A percentile compares a stretch with the other conserved stretches of the same genome.
Evolutionary conservation across 1,284 basidiomycete species (phyloP).

Genomic region (Ganoderma multipileum): DNA sequence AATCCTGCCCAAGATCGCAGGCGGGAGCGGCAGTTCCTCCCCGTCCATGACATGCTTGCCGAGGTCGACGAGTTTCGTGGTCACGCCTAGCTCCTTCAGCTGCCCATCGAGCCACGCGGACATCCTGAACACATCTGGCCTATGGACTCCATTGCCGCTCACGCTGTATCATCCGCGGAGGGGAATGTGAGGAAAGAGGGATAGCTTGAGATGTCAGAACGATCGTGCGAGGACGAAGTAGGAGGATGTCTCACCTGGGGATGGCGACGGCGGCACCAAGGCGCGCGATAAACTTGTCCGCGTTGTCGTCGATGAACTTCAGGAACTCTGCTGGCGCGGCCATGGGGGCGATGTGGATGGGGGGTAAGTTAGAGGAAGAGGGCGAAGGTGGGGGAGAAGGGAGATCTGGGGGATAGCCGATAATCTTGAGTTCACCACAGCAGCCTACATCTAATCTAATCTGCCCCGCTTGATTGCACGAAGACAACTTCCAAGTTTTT

Average conservation of each 20-base stretch:
- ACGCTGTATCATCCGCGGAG: conserved; percentile 50
- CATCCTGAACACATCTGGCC: conserved; percentile 85
- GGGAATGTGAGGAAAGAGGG: not conserved
- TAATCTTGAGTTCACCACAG: not conserved
- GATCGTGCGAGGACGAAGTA: not conserved
- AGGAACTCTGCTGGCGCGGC: conserved; percentile 55
- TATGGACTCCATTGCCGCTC: conserved; percentile 70
- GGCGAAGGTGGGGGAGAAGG: not conserved
- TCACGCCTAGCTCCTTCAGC: conserved; percentile 78
- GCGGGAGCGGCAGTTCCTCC: conserved; percentile 82
- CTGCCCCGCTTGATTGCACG: too few species aligned
- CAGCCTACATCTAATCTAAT: conserved; percentile 3
- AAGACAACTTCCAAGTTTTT: too few species aligned
- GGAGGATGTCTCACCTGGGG: conserved; percentile 65
- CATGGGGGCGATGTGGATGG: conserved; percentile 33
- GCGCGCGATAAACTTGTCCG: conserved; percentile 78
- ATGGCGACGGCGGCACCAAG: conserved; percentile 89
- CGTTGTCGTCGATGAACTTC: conserved; percentile 74
- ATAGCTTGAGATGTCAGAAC: not conserved
- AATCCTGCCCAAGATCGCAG: conserved; percentile 86
- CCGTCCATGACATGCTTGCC: conserved; percentile 88
- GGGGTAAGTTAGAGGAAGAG: not conserved
- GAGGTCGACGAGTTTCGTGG: conserved; percentile 75
- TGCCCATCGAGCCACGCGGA: conserved; percentile 79
- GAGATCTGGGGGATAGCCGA: not conserved